Evolutionary conservation across 1,139 yeast genomes (phyloP).

Genomic region (Kodamaea suecica): DNA sequence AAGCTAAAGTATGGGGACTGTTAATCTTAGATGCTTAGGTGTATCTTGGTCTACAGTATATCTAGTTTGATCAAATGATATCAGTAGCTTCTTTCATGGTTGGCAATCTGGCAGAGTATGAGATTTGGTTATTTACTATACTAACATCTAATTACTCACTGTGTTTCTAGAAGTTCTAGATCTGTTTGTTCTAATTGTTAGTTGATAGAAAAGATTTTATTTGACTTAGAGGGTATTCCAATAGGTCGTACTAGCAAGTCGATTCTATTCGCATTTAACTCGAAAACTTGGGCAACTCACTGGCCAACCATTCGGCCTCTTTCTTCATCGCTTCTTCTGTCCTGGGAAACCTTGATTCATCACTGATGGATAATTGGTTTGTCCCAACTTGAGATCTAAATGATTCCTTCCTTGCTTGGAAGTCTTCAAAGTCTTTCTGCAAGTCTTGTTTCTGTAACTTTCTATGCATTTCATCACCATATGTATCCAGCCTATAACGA

Average conservation of each 20-base stretch:
- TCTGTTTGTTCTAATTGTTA: background rate
- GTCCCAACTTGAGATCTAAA: slow-evolving; percentile 17
- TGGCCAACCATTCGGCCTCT: slow-evolving; percentile 51
- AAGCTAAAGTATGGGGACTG: too few species aligned
- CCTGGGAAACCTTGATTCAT: slow-evolving; percentile 51
- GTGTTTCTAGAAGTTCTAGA: background rate
- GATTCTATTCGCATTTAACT: too few species aligned
- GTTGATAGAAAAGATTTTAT: too few species aligned
- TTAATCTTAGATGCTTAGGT: too few species aligned
- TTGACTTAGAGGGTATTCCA: too few species aligned
- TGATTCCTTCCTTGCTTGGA: slow-evolving; percentile 24
- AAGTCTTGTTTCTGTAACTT: slow-evolving; percentile 51
- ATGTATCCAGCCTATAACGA: slow-evolving; percentile 58
- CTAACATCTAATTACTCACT: too few species aligned
- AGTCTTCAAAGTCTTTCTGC: slow-evolving; percentile 28
- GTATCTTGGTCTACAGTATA: too few species aligned
- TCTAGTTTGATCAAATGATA: too few species aligned
- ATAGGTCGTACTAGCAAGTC: too few species aligned
- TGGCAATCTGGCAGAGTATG: too few species aligned
- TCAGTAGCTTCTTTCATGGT: too few species aligned
- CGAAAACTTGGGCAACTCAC: background rate
- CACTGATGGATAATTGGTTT: slow-evolving; percentile 42
- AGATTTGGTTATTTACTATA: too few species aligned
- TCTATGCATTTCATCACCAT: slow-evolving; percentile 69
- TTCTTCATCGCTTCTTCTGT: slow-evolving; percentile 56